These are phyloP conservation scores for Arabidopsis arenosa DNA, from an alignment of 345 rosid genomes.

Conservation along the genomic window DNA sequence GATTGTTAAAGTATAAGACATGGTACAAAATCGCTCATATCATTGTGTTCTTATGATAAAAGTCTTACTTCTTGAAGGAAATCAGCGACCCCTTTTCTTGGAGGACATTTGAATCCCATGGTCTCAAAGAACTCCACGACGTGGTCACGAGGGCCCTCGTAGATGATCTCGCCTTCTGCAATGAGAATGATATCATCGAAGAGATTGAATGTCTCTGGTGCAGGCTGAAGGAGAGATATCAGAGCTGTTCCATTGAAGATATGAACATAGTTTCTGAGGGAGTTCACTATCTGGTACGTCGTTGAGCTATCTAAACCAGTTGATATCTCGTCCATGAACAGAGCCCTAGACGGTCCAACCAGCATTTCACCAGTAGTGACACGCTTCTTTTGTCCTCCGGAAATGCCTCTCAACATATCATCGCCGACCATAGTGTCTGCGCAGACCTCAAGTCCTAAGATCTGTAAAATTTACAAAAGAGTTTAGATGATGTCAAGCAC, in stretches of 20 bases:
- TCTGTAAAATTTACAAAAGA: slow-evolving; percentile 44
- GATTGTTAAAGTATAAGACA: slow-evolving; percentile 8
- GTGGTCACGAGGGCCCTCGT: slow-evolving; percentile 74
- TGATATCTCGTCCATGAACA: slow-evolving; percentile 87
- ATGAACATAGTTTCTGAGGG: slow-evolving; percentile 60
- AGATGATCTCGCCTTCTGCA: slow-evolving; percentile 75
- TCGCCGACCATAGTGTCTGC: slow-evolving; percentile 76
- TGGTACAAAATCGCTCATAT: background rate
- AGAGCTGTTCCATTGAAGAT: slow-evolving; percentile 67
- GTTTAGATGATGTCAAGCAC: slow-evolving; percentile 11
- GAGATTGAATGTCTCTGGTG: slow-evolving; percentile 77
- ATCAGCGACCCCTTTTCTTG: slow-evolving; percentile 77
- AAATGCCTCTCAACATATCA: slow-evolving; percentile 73
- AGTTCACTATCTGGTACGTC: slow-evolving; percentile 73
- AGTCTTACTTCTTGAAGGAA: slow-evolving; percentile 80
- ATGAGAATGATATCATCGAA: slow-evolving; percentile 79
- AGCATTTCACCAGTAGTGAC: slow-evolving; percentile 90
- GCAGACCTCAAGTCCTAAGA: slow-evolving; percentile 69
- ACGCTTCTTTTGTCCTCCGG: slow-evolving; percentile 79
- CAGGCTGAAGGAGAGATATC: slow-evolving; percentile 90
- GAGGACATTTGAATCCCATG: slow-evolving; percentile 78
- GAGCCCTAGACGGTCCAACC: slow-evolving; percentile 71
- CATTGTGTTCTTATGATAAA: background rate
- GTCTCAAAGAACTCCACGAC: slow-evolving; percentile 67
- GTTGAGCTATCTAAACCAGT: slow-evolving; percentile 88